These are phyloP conservation scores for Ophiocytium majus DNA, from an alignment of 352 stramenopile species.

Conservation along the genomic window DNA sequence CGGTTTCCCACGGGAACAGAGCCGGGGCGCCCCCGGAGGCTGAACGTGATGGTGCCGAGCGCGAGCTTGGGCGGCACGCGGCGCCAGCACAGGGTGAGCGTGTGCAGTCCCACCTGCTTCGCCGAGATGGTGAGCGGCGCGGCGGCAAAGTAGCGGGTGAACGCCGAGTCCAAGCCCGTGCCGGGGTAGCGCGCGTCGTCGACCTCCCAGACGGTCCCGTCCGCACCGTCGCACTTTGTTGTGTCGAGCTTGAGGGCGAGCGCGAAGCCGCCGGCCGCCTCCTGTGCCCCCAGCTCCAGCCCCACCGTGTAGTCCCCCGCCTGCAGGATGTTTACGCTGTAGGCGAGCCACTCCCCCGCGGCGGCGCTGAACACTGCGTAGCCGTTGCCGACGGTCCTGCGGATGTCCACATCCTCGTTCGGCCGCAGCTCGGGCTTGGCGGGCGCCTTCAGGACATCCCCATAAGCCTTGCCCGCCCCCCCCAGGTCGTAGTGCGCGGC, in stretches of 20 bases:
- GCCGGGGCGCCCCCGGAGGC: not conserved
- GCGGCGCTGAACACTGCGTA: not conserved
- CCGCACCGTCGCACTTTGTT: not conserved
- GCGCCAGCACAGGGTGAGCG: not conserved
- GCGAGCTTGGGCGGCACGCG: not conserved
- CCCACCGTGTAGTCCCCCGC: conserved; percentile 1
- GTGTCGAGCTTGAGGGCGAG: not conserved
- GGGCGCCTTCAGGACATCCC: not conserved
- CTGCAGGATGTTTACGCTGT: not conserved
- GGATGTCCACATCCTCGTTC: not conserved
- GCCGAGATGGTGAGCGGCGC: not conserved
- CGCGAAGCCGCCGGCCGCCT: not conserved
- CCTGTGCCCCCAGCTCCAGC: not conserved
- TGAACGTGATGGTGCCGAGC: not conserved
- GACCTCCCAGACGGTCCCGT: not conserved
- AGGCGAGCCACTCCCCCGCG: not conserved
- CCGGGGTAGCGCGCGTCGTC: not conserved
- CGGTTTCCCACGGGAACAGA: not conserved
- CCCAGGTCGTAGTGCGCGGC: not conserved
- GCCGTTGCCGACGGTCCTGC: not conserved
- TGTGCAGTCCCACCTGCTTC: not conserved
- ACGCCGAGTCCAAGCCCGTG: not conserved
- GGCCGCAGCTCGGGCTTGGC: not conserved
- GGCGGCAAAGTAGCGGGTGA: not conserved
- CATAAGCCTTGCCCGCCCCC: not conserved